A percentile compares a stretch with the other conserved stretches of the same genome.
Evolutionary conservation across 2,329 filamentous ascomycete species (phyloP).

Genomic region (Apiospora kogelbergensis): DNA sequence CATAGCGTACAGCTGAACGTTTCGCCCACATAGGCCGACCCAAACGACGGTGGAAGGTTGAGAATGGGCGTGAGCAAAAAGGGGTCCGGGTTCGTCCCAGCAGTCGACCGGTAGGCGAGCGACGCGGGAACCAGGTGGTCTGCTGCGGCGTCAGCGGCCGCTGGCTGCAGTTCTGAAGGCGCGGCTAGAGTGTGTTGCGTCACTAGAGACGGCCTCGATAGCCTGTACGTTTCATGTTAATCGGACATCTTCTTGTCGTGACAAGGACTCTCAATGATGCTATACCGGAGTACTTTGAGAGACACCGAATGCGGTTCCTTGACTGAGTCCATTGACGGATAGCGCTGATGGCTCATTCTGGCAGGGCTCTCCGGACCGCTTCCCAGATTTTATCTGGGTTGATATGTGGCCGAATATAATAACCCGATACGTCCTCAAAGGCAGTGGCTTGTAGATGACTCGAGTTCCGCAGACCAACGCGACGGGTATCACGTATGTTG

Average conservation of each 20-base stretch:
- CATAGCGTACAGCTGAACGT: slow-evolving; percentile 92
- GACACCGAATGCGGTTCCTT: slow-evolving; percentile 81
- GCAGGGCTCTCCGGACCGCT: neutral
- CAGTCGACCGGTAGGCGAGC: slow-evolving; percentile 62
- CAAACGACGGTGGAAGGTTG: slow-evolving; percentile 87
- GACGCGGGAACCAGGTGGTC: slow-evolving; percentile 59
- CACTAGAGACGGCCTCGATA: slow-evolving; percentile 79
- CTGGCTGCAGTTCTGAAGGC: slow-evolving; percentile 42
- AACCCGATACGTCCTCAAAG: neutral
- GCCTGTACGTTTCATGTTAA: slow-evolving; percentile 45
- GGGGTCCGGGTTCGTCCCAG: slow-evolving; percentile 49
- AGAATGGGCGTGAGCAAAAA: slow-evolving; percentile 66
- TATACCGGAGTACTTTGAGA: slow-evolving; percentile 71
- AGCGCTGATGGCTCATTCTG: slow-evolving; percentile 58
- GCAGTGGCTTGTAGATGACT: neutral
- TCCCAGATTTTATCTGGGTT: neutral
- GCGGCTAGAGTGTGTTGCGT: slow-evolving; percentile 64
- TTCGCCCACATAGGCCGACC: slow-evolving; percentile 93
- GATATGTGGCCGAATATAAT: neutral
- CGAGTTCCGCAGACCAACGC: neutral
- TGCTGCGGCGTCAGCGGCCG: slow-evolving; percentile 40
- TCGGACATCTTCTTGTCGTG: neutral
- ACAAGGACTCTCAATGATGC: neutral
- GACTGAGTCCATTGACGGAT: slow-evolving; percentile 54
- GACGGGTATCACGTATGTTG: neutral